Evolutionary conservation across 164 flowering plant genomes (phyloP), one percentile per base, ranked within the genome.

Genomic region (Magnolia officinalis): DNA sequence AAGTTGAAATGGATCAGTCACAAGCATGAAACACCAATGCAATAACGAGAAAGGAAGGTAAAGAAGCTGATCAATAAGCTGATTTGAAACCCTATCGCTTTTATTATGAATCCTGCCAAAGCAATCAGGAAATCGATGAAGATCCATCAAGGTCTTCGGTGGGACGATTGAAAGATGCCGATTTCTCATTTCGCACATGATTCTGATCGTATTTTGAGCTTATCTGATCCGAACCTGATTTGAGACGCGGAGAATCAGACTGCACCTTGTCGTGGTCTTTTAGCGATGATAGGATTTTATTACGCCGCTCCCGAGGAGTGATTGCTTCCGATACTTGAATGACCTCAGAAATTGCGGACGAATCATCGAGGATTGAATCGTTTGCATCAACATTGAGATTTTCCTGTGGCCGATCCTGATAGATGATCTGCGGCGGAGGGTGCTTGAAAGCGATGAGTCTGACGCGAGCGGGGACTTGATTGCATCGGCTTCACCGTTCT

Each of bases 11-110:
- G 98, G 98, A 81, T 90, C 78, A 0, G 74, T 55, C 21, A 83
- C 59, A 24, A 92, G 72, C 88, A 81, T 67, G 58, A 74, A 87
- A 49, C 72, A 75, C 52, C 20, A 69, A 79, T 81, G 82, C 1
- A 82, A n/a, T 20, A 84, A 65, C 88, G 87, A 83, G 8, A 89
- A 18, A 6, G 98, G 97, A 67, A 86, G 14, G 81, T 83, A 21
- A 90, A 5, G 10, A 87, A 78, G 45, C 64, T 80, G 75, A 85
- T 5, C 13, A 90, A 55, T 58, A 93, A 78, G 78, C 74, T 85
- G 1, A 89, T 19, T 67, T 89, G 91, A 80, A 88, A 83, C 31
- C 84, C 83, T 68, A 91, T 84, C 2, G 88, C 88, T 77, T 88
- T 92, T 24, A 92, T 80, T 58, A 90, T 75, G 24, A 91, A 78